phyloP scores from a whole-genome alignment of 495 filamentous ascomycete genomes.

The Cercophora newfieldiana region DNA sequence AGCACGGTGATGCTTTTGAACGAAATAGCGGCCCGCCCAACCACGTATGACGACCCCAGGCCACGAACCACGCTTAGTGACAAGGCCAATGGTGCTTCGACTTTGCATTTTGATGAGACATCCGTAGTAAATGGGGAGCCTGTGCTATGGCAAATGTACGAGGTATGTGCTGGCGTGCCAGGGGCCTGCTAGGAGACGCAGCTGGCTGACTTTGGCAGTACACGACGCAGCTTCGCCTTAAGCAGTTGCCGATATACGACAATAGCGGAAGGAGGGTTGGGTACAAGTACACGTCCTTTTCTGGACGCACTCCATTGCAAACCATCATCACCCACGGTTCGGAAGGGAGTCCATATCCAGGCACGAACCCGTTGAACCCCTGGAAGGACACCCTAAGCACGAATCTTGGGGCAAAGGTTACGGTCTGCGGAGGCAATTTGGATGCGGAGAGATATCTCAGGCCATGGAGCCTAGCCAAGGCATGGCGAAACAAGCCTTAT shows the following conservation, averaged over 20 bases:
- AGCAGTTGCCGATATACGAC: background rate
- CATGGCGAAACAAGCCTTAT: background rate
- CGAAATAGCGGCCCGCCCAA: background rate
- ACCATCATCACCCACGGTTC: background rate
- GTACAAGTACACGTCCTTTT: background rate
- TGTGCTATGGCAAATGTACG: conserved; percentile 8
- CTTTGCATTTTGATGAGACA: background rate
- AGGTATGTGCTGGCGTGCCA: background rate
- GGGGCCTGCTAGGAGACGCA: background rate
- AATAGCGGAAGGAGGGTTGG: background rate
- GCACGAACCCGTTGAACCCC: background rate
- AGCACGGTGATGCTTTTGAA: background rate
- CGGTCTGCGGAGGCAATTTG: background rate
- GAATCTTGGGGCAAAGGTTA: background rate
- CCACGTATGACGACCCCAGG: background rate
- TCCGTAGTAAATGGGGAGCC: background rate
- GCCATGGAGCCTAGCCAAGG: conserved; percentile 2
- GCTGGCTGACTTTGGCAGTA: background rate
- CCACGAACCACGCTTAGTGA: background rate
- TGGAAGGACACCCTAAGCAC: background rate
- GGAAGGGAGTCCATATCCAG: background rate
- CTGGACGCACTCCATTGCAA: background rate
- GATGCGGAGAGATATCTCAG: background rate
- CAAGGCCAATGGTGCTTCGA: background rate
- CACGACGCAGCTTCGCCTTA: conserved; percentile 1